These are phyloP conservation scores for Lachancea thermotolerans DNA, from an alignment of 805 yeast species.

Conservation along the genomic window DNA sequence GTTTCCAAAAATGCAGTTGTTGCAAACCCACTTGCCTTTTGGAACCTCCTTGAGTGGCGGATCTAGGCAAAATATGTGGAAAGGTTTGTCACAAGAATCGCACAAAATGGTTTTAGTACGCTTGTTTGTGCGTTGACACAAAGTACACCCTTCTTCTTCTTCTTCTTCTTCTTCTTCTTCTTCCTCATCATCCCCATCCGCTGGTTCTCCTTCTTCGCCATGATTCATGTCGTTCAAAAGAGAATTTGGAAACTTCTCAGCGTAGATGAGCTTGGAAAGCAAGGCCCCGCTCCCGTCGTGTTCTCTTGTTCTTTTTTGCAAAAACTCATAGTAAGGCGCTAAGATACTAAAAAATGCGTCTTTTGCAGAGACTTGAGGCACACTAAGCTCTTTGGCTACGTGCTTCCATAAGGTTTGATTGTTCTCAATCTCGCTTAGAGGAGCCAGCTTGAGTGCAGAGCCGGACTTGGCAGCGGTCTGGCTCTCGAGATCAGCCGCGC, in stretches of 20 bases:
- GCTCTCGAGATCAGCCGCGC: conserved; percentile 1
- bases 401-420: conserved; percentile 26
- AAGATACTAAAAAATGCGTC: conserved; percentile 24
- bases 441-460: conserved; percentile 1
- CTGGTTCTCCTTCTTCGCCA: conserved; percentile 22
- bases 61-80: conserved; percentile 60
- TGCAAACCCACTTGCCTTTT: conserved; percentile 69
- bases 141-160: conserved; percentile 37
- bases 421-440: conserved; percentile 7
- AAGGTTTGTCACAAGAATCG: conserved; percentile 66
- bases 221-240: conserved; percentile 24
- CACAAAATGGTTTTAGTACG: conserved; percentile 52
- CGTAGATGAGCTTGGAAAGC: conserved; percentile 17
- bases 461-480: conserved; percentile 9
- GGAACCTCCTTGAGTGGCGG: conserved; percentile 52
- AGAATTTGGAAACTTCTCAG: conserved; percentile 30
- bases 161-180: conserved; percentile 25
- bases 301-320: conserved; percentile 13
- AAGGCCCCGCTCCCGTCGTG: conserved; percentile 11
- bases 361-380: conserved; percentile 11
- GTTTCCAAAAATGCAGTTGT: conserved; percentile 75
- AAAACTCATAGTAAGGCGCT: conserved; percentile 30
- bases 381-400: conserved; percentile 13
- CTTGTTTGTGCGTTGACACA: conserved; percentile 42
- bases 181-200: conserved; percentile 28